Evolutionary conservation across 345 rosid genomes (phyloP), one percentile per base, ranked within the genome.

Genomic region (Syzygium aromaticum): DNA sequence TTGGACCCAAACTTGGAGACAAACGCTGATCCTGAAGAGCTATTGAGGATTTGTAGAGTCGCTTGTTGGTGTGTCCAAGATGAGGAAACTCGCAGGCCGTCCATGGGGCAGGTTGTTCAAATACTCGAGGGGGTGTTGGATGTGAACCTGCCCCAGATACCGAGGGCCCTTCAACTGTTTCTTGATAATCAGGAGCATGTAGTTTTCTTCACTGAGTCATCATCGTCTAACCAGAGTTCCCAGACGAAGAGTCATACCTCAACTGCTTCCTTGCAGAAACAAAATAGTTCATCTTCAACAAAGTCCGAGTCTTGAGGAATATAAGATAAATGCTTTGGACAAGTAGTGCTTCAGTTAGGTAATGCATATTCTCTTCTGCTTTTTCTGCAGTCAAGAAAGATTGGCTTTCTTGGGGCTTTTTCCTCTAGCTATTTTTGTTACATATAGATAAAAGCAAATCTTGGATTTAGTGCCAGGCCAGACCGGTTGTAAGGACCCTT

Each of bases 41-140:
- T 95, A 23, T 86, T 90, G 8, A 90, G 92, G 90, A 87, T 93
- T 21, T 95, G 96, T 87, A 95, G 90, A 88, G 93, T 94, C 12
- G 98, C 97, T 40, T 94, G 96, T 87, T 97, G 99, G 98, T 97
- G 99, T 80, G 89, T 96, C 51, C 99, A 97, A 88, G 99, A 94
- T 80, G 95, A 94, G 25, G 99, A 96, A 89, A 85, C 63, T 82
- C 93, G 91, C 38, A 92, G 99, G 89, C 98, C 96, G 63, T 49
- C 97, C n/a, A 97, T 97, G 97, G 93, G 97, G 51, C 98, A 95
- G 89, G 93, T 96, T 17, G 99, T 96, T 91, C 99, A 95, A 90
- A 93, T 96, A 84, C 96, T 97, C 15, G 98, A 96, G 86, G 96
- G 96, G 84, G 91, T 95, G 33, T 87, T 92, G 89, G 95, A 92